phyloP scores from a whole-genome alignment of 306 rosid genomes.

The Begonia masoniana region DNA sequence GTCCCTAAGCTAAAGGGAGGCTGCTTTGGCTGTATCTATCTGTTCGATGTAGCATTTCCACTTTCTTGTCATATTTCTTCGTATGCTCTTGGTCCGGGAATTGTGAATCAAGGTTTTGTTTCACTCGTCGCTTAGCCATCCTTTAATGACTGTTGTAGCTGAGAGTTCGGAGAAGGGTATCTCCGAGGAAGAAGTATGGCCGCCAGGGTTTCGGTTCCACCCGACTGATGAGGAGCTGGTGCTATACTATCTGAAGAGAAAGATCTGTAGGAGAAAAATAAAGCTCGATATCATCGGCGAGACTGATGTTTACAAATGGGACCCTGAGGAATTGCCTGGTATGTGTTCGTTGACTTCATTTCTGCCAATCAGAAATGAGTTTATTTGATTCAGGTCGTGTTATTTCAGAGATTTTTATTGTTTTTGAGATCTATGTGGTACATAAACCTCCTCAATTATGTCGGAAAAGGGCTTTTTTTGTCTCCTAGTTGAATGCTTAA shows the following conservation, averaged over 20 bases:
- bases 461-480: no score
- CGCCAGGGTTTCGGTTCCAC: conserved; percentile 90
- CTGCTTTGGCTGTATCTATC: not conserved
- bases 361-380: no score
- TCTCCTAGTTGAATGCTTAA: no score
- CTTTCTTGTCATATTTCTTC: not conserved
- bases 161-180: no score
- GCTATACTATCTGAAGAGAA: conserved; percentile 67
- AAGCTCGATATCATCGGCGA: conserved; percentile 51
- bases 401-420: not conserved
- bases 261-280: conserved; percentile 60
- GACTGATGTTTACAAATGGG: conserved; percentile 82
- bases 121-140: not conserved
- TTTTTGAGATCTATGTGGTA: not conserved
- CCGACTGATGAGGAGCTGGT: conserved; percentile 88
- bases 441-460: no score
- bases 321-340: conserved; percentile 96
- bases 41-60: not conserved
- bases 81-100: not conserved
- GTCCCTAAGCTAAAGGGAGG: no score
- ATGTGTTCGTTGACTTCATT: not conserved
- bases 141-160: no score
- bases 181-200: conserved; percentile 27
- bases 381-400: not conserved
- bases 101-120: not conserved